Evolutionary conservation across 768 basidiomycete genomes (phyloP), one percentile per base, ranked within the genome.

Genomic region (Coprinopsis sp.): DNA sequence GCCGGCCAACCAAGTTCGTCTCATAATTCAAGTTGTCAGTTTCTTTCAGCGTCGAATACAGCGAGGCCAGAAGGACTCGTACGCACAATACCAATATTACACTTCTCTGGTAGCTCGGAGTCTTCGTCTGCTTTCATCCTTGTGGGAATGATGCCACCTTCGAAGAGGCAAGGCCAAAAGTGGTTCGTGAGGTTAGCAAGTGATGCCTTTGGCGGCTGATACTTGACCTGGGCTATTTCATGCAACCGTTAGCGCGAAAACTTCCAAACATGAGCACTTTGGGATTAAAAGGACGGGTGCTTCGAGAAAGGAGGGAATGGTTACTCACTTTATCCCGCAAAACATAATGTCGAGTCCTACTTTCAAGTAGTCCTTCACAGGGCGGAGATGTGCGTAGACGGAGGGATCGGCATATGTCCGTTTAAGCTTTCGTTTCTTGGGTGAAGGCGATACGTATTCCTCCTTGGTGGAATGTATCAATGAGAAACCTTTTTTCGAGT

Each of bases 131-230:
- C 77, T 27, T 62, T 58, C 2, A 89, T 51, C 14, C 74, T 65
- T 3, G 67, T 56, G 0, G 73, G 57, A 0, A 84, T 89, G 29
- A 90, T 52, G 79, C 88, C 83, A 36, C 86, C 81, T 33, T 70
- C 69, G 53, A 85, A 70, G 1, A 93, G 68, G 49, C 85, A 86
- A 34, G 64, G 68, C 85, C 86, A 91, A 61, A 91, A 91, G 52
- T 90, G 87, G 56, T 93, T 92, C 2, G 81, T 82, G 0, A 81
- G 82, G 56, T 85, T 79, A 1, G 81, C 85, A 81, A 93, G 59
- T 92, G 89, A 60, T 88, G 85, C 90, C 90, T 2, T 72, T 69
- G 47, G 72, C 70, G 0, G 85, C 82, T 0, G 88, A 90, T 58
- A 68, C 74, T 51, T 74, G 63, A 1, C 87, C 89, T 2, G 85